These are phyloP conservation scores for Pythium periplocum DNA, from an alignment of 352 stramenopile genomes.

Conservation along the genomic window DNA sequence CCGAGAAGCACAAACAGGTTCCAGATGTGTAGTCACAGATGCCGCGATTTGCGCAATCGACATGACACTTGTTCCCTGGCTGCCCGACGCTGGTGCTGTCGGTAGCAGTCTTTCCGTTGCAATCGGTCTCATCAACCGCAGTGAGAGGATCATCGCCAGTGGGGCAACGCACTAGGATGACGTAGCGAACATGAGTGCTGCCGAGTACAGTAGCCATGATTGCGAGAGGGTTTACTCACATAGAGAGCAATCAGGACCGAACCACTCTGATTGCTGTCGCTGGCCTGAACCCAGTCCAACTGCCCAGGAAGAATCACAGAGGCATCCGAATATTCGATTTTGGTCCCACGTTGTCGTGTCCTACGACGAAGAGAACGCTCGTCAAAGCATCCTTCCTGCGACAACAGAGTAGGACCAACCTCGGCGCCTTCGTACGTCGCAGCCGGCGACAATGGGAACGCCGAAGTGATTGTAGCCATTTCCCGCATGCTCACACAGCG, in stretches of 20 bases:
- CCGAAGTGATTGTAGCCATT: constrained; percentile 35
- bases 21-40: constrained; percentile 67
- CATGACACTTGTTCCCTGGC: constrained; percentile 57
- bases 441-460: constrained; percentile 49
- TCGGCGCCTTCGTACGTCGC: constrained; percentile 52
- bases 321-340: constrained; percentile 65
- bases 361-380: constrained; percentile 5
- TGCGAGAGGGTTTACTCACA: constrained; percentile 22
- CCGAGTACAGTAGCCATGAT: neutral
- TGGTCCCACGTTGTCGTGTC: constrained; percentile 70
- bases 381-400: neutral
- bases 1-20: constrained; percentile 60
- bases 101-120: constrained; percentile 34
- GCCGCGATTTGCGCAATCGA: constrained; percentile 75
- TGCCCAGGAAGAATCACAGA: constrained; percentile 74
- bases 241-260: constrained; percentile 82
- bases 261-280: constrained; percentile 83
- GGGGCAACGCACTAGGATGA: constrained; percentile 60
- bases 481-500: constrained; percentile 68
- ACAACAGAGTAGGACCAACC: constrained; percentile 8
- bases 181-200: neutral
- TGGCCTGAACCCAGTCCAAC: constrained; percentile 69
- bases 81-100: constrained; percentile 33
- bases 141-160: constrained; percentile 87
- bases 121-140: constrained; percentile 80